Base-by-base conservation (phyloP, 148 eudicot genomes). In the Dysphania ambrosioides region DNA sequence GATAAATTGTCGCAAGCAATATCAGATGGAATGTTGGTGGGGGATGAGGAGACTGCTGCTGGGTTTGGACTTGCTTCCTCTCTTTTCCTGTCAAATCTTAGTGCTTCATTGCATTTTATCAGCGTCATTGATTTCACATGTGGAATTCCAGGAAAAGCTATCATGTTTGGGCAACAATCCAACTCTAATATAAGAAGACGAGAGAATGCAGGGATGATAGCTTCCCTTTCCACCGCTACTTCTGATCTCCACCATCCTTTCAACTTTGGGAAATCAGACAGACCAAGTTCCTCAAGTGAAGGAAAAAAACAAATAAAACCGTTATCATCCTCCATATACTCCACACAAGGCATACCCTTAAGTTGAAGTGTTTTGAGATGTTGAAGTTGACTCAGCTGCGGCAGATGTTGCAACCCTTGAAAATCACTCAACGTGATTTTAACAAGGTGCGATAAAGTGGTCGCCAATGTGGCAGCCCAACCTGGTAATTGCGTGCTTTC, bases 351-450 rank as follows among this genome's bases (percentile, higher is more conserved):
- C 76, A 73, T 40, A 7, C 8, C 27, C 27, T 7, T 1, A 19
- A 73, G 68, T 19, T 11, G 1, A 62, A 73, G 68, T 27, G 29
- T 6, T 73, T 41, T 73, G 24, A 73, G 76, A 65, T 73, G 69
- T 5, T 6, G 16, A 8, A 73, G 76, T 42, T 73, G 68, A 61
- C 68, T 42, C n/a, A 73, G 13, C 1, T n/a, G 30, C 12, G 68
- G 68, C 5, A 61, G 38, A 44, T 27, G 23, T 21, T 9, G 47
- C 35, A 73, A 19, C 27, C 23, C 64, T 5, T 21, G 19, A 62
- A 60, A 73, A 73, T 63, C 19, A 16, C 0, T 9, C 31, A 73
- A 7, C 2, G 27, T 1, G 19, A 73, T 21, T 29, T 2, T 44
- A 19, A 73, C 58, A 73, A 73, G 76, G 16, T 13, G 32, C 32